Conservation (phyloP, 305 asterid genomes). For the Fraxinus velutina region DNA sequence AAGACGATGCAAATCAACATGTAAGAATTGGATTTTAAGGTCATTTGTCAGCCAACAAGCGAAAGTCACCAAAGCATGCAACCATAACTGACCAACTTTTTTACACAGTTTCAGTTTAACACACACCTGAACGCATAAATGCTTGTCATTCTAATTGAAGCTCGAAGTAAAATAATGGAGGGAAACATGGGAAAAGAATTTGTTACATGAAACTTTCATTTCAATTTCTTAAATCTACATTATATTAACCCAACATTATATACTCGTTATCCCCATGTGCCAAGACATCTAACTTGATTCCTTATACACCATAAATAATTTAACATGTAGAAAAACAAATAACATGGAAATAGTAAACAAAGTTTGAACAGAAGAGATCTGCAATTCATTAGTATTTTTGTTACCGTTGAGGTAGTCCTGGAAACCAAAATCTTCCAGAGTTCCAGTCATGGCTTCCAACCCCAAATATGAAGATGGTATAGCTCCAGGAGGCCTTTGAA, state of each 20-base stretch:
- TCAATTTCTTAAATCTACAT: not conserved
- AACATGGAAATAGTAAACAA: not conserved
- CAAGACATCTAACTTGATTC: constrained; percentile 1
- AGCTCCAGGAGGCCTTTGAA: constrained; percentile 86
- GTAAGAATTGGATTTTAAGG: not conserved
- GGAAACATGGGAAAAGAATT: not conserved
- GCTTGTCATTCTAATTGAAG: not conserved
- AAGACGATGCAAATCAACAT: not conserved
- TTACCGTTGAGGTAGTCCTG: constrained; percentile 90
- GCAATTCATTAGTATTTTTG: constrained; percentile 5
- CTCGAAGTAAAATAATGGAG: not conserved
- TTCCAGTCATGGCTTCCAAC: constrained; percentile 73
- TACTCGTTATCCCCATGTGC: not conserved
- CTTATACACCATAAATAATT: not conserved
- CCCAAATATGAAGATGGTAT: constrained; percentile 86
- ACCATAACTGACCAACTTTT: not conserved
- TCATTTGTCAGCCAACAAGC: not conserved
- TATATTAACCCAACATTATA: not conserved
- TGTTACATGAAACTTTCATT: not conserved
- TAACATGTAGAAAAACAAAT: not conserved
- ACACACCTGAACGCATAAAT: not conserved
- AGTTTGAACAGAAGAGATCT: not conserved
- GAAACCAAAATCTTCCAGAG: constrained; percentile 73
- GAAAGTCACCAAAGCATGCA: not conserved
- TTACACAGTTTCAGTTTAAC: not conserved